Evolutionary conservation across 106 monocot species (phyloP).

Genomic region (Phalaenopsis aphrodite): DNA sequence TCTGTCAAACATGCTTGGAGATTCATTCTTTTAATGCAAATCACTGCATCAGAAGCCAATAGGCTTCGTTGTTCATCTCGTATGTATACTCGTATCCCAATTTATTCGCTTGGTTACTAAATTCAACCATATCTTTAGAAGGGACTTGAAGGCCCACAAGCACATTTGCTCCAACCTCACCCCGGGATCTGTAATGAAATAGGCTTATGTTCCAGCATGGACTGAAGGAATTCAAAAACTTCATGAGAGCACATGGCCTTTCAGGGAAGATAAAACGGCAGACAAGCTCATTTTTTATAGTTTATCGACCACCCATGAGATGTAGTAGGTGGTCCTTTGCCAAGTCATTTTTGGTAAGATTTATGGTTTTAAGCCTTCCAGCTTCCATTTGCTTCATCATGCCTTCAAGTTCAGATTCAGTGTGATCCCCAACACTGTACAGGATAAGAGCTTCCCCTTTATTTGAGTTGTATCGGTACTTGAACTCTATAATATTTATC

Average conservation of each 20-base stretch:
- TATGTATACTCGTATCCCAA: constrained; percentile 70
- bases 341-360: constrained; percentile 95
- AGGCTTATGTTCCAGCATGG: constrained; percentile 93
- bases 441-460: constrained; percentile 83
- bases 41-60: constrained; percentile 61
- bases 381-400: constrained; percentile 67
- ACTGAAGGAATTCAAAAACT: constrained; percentile 87
- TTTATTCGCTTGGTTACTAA: constrained; percentile 31
- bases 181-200: constrained; percentile 95
- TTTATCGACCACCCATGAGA: constrained; percentile 85
- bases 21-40: too few species aligned
- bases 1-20: neutral
- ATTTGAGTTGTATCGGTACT: constrained; percentile 78
- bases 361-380: constrained; percentile 42
- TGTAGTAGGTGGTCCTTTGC: constrained; percentile 92
- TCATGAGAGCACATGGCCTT: constrained; percentile 76
- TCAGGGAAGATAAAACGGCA: constrained; percentile 88
- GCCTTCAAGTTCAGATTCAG: constrained; percentile 50
- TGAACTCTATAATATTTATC: constrained; percentile 96
- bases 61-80: constrained; percentile 60
- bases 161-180: constrained; percentile 79
- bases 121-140: constrained; percentile 56
- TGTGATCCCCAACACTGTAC: constrained; percentile 97
- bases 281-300: constrained; percentile 67
- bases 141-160: constrained; percentile 81